Percentiles rank a stretch among this genome's conserved stretches.
Evolutionary conservation across 305 asterid species (phyloP).

Genomic region (Ajuga reptans): DNA sequence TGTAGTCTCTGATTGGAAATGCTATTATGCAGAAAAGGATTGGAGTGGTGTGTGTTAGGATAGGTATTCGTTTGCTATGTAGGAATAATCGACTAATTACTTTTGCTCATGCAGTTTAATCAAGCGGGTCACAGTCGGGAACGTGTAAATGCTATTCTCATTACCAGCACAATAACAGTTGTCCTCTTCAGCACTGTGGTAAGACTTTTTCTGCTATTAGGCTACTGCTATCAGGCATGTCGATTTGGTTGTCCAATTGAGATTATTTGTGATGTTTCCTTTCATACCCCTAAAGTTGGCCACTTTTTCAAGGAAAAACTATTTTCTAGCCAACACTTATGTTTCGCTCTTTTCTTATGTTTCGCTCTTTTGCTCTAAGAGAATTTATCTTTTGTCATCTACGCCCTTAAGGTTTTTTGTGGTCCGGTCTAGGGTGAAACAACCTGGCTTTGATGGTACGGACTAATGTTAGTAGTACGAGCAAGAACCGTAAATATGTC

Average conservation of each 20-base stretch:
- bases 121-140: constrained; percentile 64
- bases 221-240: background rate
- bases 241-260: background rate
- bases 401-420: background rate
- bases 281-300: background rate
- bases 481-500: too few species aligned
- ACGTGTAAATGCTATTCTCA: constrained; percentile 67
- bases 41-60: background rate
- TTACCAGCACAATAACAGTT: constrained; percentile 90
- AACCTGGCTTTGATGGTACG: background rate
- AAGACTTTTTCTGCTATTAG: constrained; percentile 29
- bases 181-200: constrained; percentile 96
- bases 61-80: background rate
- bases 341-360: background rate
- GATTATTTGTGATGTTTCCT: background rate
- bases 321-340: too few species aligned
- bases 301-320: background rate
- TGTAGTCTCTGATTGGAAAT: background rate
- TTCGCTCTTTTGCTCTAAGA: too few species aligned
- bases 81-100: background rate
- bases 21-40: background rate
- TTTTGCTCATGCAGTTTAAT: constrained; percentile 53
- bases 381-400: background rate
- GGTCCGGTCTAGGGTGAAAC: background rate
- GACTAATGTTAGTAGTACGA: too few species aligned